Evolutionary conservation across 805 yeast genomes (phyloP).

Genomic region (Metschnikowia noctiluminum): DNA sequence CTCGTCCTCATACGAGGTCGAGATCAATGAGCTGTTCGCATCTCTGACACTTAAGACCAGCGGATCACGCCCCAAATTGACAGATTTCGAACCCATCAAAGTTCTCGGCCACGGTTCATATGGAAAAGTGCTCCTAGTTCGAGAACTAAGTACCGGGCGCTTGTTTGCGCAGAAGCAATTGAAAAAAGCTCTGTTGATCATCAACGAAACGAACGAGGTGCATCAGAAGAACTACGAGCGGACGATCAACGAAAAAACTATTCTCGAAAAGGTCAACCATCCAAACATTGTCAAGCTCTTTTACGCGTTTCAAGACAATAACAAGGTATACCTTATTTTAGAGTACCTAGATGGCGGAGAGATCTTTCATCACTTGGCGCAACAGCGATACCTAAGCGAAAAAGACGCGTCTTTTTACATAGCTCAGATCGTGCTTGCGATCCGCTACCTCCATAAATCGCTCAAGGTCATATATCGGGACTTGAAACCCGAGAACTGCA

Average conservation of each 20-base stretch:
- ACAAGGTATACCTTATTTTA: conserved; percentile 68
- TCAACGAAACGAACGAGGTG: conserved; percentile 30
- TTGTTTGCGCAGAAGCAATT: conserved; percentile 85
- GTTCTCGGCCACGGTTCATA: conserved; percentile 87
- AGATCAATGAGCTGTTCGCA: conserved; percentile 29
- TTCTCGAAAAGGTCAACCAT: conserved; percentile 63
- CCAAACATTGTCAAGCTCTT: conserved; percentile 78
- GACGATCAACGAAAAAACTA: conserved; percentile 76
- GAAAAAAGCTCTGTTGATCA: conserved; percentile 74
- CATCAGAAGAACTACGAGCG: conserved; percentile 51
- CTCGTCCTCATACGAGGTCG: conserved; percentile 34
- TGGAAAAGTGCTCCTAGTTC: conserved; percentile 80
- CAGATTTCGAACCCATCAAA: conserved; percentile 72
- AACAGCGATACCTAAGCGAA: conserved; percentile 20
- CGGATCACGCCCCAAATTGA: conserved; percentile 17
- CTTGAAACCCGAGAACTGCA: conserved; percentile 45
- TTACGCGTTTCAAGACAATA: conserved; percentile 79
- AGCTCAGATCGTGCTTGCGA: conserved; percentile 19
- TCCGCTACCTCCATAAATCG: conserved; percentile 20
- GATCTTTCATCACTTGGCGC: conserved; percentile 61
- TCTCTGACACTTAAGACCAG: conserved; percentile 22
- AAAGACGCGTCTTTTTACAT: conserved; percentile 19
- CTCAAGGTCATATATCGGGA: conserved; percentile 42
- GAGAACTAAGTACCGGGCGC: conserved; percentile 57
- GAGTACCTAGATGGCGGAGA: conserved; percentile 92